These are phyloP conservation scores for Trichoderma brevicompactum DNA, from an alignment of 2,329 filamentous ascomycete species.

Conservation along the genomic window DNA sequence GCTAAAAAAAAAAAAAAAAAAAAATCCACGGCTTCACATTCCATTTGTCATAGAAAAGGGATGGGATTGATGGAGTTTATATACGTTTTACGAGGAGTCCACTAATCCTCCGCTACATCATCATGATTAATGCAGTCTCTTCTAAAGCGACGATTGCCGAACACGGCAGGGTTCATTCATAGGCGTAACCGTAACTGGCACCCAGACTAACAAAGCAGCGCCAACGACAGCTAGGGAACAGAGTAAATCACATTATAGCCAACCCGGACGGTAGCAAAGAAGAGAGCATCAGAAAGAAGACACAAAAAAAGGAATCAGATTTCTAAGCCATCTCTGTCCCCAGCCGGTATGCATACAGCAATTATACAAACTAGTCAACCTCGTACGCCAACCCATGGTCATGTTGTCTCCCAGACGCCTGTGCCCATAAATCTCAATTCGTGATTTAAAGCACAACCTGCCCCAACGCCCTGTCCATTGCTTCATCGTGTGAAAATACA, in stretches of 20 bases:
- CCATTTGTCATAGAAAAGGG: not conserved
- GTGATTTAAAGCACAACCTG: not conserved
- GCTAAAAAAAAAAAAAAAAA: too few species aligned
- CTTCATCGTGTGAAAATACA: not conserved
- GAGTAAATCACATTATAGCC: not conserved
- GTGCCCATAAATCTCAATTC: conserved; percentile 3
- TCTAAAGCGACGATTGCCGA: not conserved
- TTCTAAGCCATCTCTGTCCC: not conserved
- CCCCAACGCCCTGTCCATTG: not conserved
- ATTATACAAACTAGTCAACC: conserved; percentile 22
- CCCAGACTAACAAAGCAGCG: not conserved
- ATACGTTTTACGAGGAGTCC: not conserved
- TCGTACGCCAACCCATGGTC: conserved; percentile 9
- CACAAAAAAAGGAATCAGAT: not conserved
- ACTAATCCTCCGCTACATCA: not conserved
- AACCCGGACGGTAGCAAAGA: not conserved
- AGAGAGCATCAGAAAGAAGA: not conserved
- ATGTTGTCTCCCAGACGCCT: conserved; percentile 25
- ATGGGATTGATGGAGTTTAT: not conserved
- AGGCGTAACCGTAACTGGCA: too few species aligned
- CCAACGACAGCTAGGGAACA: not conserved
- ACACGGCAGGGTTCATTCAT: not conserved
- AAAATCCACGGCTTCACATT: not conserved
- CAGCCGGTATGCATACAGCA: conserved; percentile 27
- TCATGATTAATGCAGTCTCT: not conserved